phyloP scores from a whole-genome alignment of 2,329 filamentous ascomycete species.

The Colletotrichum costaricense region DNA sequence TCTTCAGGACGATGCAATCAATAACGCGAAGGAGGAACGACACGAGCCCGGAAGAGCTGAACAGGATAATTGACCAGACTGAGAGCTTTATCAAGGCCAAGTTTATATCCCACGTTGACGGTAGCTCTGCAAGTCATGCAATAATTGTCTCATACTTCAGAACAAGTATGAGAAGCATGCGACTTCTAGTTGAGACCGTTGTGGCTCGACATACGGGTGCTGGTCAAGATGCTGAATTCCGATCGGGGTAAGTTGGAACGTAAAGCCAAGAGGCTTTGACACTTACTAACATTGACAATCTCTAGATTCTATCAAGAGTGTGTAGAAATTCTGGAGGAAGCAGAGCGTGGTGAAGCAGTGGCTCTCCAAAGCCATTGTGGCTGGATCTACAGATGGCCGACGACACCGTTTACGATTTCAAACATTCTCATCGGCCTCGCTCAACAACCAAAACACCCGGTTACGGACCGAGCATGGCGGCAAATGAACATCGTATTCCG shows the following conservation, averaged over 20 bases:
- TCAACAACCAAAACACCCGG: slow-evolving; percentile 28
- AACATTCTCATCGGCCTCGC: slow-evolving; percentile 34
- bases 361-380: slow-evolving; percentile 34
- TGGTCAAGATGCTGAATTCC: slow-evolving; percentile 7
- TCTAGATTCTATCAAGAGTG: slow-evolving; percentile 23
- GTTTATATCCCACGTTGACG: slow-evolving; percentile 26
- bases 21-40: slow-evolving; percentile 15
- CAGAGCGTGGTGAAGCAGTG: slow-evolving; percentile 29
- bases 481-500: slow-evolving; percentile 36
- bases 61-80: slow-evolving; percentile 22
- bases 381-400: slow-evolving; percentile 37
- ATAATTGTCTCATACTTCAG: slow-evolving; percentile 9
- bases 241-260: slow-evolving; percentile 1
- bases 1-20: slow-evolving; percentile 15
- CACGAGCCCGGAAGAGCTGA: slow-evolving; percentile 10
- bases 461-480: slow-evolving; percentile 36
- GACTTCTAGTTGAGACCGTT: slow-evolving; percentile 7
- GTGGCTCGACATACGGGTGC: neutral
- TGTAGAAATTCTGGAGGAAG: slow-evolving; percentile 36
- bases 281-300: neutral
- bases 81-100: slow-evolving; percentile 21
- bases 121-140: neutral
- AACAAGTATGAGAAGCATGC: slow-evolving; percentile 8
- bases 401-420: slow-evolving; percentile 21
- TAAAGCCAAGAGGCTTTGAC: neutral